phyloP scores from a whole-genome alignment of 768 basidiomycete genomes.

The Leccinum rimulosum region DNA sequence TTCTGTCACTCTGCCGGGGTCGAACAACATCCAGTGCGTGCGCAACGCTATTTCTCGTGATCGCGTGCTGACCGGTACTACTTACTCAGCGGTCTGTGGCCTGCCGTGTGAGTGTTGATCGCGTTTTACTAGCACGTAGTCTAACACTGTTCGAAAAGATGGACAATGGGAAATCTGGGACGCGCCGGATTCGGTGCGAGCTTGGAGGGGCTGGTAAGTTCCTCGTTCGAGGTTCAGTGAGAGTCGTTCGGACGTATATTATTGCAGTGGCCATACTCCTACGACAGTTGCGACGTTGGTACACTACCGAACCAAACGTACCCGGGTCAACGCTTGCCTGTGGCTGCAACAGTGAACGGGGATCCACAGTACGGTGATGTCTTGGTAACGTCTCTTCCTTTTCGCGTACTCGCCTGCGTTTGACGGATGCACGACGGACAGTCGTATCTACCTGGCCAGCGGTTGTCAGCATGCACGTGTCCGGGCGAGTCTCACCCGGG shows the following conservation, averaged over 20 bases:
- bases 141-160: conserved; percentile 29
- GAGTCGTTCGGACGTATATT: conserved; percentile 1
- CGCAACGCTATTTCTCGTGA: background rate
- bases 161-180: conserved; percentile 55
- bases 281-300: conserved; percentile 71
- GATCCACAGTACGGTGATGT: conserved; percentile 33
- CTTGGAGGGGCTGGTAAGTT: conserved; percentile 59
- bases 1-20: conserved; percentile 41
- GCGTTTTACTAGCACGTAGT: background rate
- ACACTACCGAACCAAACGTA: conserved; percentile 74
- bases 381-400: conserved; percentile 19
- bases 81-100: conserved; percentile 43
- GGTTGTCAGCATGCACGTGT: conserved; percentile 59
- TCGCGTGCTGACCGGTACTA: conserved; percentile 6
- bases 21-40: conserved; percentile 36
- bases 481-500: conserved; percentile 57
- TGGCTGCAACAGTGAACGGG: conserved; percentile 40
- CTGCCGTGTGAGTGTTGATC: conserved; percentile 37
- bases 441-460: conserved; percentile 56
- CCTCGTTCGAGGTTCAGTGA: conserved; percentile 12
- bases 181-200: conserved; percentile 56
- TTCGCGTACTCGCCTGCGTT: background rate
- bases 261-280: conserved; percentile 50
- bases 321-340: conserved; percentile 42
- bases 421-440: conserved; percentile 7